Percentiles rank a stretch among this genome's conserved stretches.
These are phyloP conservation scores for Daedalea quercina DNA, from an alignment of 768 basidiomycete species.

Conservation along the genomic window DNA sequence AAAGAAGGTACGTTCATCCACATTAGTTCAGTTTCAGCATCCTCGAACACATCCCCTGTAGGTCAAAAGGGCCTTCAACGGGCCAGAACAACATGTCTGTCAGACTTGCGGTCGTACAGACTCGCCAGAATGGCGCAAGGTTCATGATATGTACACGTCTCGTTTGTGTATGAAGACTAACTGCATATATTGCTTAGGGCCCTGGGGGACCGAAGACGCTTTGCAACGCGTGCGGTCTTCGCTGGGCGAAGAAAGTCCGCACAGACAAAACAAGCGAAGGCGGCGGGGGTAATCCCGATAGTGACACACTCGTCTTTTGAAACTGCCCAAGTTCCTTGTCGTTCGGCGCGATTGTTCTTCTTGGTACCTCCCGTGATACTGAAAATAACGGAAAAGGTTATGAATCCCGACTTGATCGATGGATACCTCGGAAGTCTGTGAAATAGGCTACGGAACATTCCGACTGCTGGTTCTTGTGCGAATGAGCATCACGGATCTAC, in stretches of 20 bases:
- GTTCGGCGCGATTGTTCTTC: too few species aligned
- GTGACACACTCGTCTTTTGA: slow-evolving; percentile 1
- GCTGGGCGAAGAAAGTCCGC: slow-evolving; percentile 81
- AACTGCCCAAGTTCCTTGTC: too few species aligned
- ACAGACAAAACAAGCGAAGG: slow-evolving; percentile 29
- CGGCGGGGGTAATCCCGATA: slow-evolving; percentile 11
- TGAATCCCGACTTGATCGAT: too few species aligned
- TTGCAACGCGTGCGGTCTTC: slow-evolving; percentile 92
- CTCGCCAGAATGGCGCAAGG: slow-evolving; percentile 96
- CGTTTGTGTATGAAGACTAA: slow-evolving; percentile 14
- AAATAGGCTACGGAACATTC: too few species aligned
- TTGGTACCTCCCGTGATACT: too few species aligned
- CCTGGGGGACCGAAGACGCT: slow-evolving; percentile 95
- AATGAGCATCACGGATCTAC: too few species aligned
- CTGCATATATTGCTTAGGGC: slow-evolving; percentile 41
- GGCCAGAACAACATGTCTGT: slow-evolving; percentile 74
- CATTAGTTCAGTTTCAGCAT: not conserved
- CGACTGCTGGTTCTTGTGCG: too few species aligned
- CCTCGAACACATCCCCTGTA: not conserved
- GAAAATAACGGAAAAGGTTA: too few species aligned
- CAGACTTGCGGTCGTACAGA: slow-evolving; percentile 91
- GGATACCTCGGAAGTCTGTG: too few species aligned
- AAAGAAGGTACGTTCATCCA: slow-evolving; percentile 44
- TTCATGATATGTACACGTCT: not conserved
- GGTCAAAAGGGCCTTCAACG: slow-evolving; percentile 14